Percentiles rank a stretch among this genome's conserved stretches.
Evolutionary conservation across 805 yeast species (phyloP).

Genomic region (Debaryomyces maramus): DNA sequence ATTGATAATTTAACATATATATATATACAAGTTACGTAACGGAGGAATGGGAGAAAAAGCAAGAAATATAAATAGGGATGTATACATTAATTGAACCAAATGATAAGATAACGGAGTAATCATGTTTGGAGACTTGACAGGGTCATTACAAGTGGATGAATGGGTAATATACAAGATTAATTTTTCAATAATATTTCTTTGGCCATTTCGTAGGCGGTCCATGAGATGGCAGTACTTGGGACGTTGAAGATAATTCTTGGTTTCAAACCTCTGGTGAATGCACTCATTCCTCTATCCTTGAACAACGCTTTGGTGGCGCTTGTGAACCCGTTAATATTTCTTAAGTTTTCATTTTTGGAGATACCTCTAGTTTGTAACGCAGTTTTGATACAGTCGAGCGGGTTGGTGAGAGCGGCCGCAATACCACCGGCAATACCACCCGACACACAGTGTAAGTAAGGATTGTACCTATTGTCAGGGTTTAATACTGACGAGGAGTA

Average conservation of each 20-base stretch:
- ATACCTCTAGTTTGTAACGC: constrained; percentile 80
- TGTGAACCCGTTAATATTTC: constrained; percentile 61
- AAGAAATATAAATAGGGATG: constrained; percentile 1
- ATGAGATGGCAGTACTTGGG: constrained; percentile 94
- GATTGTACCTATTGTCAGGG: constrained; percentile 78
- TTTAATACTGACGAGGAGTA: constrained; percentile 74
- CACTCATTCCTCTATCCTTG: constrained; percentile 55
- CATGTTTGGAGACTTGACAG: background rate
- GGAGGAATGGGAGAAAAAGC: background rate
- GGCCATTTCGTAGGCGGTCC: constrained; percentile 98
- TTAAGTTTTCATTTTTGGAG: constrained; percentile 46
- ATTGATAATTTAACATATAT: background rate
- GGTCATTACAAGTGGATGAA: background rate
- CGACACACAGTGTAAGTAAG: constrained; percentile 84
- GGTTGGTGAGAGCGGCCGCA: constrained; percentile 94
- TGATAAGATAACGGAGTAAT: background rate
- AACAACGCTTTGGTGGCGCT: constrained; percentile 73
- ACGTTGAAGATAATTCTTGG: constrained; percentile 92
- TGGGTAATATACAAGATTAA: constrained; percentile 6
- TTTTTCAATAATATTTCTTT: constrained; percentile 58
- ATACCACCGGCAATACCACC: constrained; percentile 95
- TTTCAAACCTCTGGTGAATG: constrained; percentile 81
- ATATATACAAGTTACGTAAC: constrained; percentile 3
- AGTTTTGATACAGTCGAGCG: constrained; percentile 91
- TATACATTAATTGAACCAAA: constrained; percentile 3